Conservation (phyloP, 441 rosid species). For the Syzygium malaccense region DNA sequence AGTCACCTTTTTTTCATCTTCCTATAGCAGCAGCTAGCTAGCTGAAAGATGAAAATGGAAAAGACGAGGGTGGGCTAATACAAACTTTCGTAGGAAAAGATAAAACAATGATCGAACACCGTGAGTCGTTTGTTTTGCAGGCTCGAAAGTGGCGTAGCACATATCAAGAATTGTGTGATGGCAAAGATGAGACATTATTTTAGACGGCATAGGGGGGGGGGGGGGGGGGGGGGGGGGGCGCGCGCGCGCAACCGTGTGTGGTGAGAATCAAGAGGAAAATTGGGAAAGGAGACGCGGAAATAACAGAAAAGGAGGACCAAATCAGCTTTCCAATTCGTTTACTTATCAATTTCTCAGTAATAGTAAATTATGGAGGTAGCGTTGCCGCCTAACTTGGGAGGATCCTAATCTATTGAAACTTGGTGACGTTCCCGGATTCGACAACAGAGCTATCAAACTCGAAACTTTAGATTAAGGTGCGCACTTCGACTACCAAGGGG, state of each 20-base stretch:
- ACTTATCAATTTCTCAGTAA: too few relatives aligned
- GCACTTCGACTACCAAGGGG: not conserved
- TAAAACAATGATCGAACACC: not conserved
- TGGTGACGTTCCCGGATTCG: not conserved
- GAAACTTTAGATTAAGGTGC: not conserved
- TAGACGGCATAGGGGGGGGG: too few relatives aligned
- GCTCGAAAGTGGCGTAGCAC: not conserved
- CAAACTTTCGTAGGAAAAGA: not conserved
- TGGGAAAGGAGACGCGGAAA: too few relatives aligned
- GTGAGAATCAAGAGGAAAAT: too few relatives aligned
- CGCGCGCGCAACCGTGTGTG: too few relatives aligned
- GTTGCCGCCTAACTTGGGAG: not conserved
- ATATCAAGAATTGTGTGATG: not conserved
- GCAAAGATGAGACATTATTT: too few relatives aligned
- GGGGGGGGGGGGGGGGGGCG: too few relatives aligned
- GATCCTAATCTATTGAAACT: not conserved
- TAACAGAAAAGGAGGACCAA: too few relatives aligned
- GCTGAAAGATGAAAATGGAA: not conserved
- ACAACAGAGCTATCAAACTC: not conserved
- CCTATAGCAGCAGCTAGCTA: not conserved
- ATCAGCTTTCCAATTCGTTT: too few relatives aligned
- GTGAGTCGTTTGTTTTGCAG: not conserved
- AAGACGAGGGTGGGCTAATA: too few relatives aligned
- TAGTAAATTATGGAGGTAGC: not conserved
- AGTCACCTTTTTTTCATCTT: not conserved